Percentiles rank a stretch among this genome's conserved stretches.
These are phyloP conservation scores for Pelagophyceae sp. DNA, from an alignment of 352 stramenopile genomes.

Conservation along the genomic window DNA sequence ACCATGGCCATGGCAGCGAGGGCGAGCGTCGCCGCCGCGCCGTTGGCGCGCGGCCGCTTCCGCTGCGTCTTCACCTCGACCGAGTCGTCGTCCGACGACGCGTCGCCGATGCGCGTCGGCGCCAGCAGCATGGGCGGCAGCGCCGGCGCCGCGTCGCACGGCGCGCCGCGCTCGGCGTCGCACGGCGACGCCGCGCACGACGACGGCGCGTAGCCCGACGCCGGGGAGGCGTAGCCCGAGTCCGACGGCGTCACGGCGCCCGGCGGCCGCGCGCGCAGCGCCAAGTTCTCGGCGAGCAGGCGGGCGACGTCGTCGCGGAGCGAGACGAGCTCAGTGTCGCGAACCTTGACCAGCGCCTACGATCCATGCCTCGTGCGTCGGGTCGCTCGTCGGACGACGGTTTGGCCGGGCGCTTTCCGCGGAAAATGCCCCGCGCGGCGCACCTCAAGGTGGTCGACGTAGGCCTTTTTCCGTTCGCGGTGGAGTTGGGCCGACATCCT, in stretches of 20 bases:
- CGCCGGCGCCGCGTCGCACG: too few relatives aligned
- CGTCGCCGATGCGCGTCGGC: neutral
- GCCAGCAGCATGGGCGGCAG: neutral
- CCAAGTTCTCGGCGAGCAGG: neutral
- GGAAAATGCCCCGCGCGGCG: too few relatives aligned
- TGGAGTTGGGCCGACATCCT: slow-evolving; percentile 33
- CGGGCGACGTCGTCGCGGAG: neutral
- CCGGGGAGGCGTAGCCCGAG: too few relatives aligned
- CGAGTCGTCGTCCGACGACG: neutral
- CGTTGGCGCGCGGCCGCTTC: neutral
- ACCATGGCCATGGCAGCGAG: neutral
- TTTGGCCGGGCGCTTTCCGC: too few relatives aligned
- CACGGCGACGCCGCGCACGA: neutral
- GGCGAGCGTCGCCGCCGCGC: neutral
- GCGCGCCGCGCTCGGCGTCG: neutral
- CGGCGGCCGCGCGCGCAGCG: too few relatives aligned
- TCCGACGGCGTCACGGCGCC: too few relatives aligned
- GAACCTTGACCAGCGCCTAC: neutral
- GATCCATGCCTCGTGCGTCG: too few relatives aligned
- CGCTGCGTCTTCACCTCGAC: neutral
- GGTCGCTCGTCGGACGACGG: too few relatives aligned
- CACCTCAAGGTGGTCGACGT: slow-evolving; percentile 29
- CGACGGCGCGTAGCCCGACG: neutral
- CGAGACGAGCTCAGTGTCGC: neutral
- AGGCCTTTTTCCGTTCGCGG: slow-evolving; percentile 32